A percentile compares a stretch with the other conserved stretches of the same genome.
Evolutionary conservation across 306 rosid species (phyloP).

Genomic region (Castanea sativa): DNA sequence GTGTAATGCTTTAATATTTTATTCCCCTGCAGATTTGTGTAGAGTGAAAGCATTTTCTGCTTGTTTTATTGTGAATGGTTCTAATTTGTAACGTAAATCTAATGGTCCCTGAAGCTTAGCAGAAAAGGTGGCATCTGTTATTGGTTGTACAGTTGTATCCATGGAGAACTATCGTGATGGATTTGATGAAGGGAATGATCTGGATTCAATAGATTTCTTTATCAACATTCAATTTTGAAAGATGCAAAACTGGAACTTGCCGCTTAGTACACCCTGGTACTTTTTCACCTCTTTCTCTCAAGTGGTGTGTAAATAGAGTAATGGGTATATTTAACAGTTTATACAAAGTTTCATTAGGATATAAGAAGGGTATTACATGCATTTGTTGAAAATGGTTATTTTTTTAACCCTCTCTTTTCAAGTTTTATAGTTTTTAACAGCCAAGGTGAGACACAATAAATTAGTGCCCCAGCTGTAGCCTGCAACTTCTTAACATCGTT

Average conservation of each 20-base stretch:
- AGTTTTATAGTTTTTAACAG: not conserved
- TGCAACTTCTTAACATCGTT: slow-evolving; percentile 11
- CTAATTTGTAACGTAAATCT: slow-evolving; percentile 25
- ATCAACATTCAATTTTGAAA: slow-evolving; percentile 1
- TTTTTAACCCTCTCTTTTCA: no score
- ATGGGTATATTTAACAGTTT: no score
- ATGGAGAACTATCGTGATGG: slow-evolving; percentile 95
- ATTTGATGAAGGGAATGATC: slow-evolving; percentile 80
- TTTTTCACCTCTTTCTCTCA: not conserved
- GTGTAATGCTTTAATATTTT: slow-evolving; percentile 4
- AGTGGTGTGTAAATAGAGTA: no score
- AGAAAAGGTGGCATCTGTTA: slow-evolving; percentile 97
- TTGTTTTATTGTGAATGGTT: slow-evolving; percentile 24
- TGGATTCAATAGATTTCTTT: slow-evolving; percentile 68
- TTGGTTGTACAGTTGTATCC: slow-evolving; percentile 88
- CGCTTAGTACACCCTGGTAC: not conserved
- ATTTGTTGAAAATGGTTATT: no score
- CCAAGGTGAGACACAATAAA: not conserved
- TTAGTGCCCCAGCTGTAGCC: slow-evolving; percentile 7
- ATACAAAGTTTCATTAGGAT: no score
- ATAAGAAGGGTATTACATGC: no score
- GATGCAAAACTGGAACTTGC: slow-evolving; percentile 9
- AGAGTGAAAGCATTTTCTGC: slow-evolving; percentile 14
- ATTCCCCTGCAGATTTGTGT: slow-evolving; percentile 10
- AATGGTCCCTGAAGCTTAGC: slow-evolving; percentile 81